These are phyloP conservation scores for Pontederia crassipes DNA, from an alignment of 176 grass and related monocot species.

Conservation along the genomic window DNA sequence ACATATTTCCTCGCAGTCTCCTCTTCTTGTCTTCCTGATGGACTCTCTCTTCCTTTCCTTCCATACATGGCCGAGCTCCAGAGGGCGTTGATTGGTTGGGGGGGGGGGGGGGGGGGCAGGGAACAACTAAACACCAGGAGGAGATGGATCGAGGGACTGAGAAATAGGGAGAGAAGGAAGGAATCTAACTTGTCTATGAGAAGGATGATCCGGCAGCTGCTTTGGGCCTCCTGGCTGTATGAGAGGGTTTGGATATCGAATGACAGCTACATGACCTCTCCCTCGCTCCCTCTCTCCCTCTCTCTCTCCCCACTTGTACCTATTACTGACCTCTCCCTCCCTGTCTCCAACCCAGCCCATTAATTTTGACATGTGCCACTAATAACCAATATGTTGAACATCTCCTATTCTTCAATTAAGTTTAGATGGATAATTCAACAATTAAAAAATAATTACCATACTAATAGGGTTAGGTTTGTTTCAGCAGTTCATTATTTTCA, in stretches of 20 bases:
- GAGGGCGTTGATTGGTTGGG: not conserved
- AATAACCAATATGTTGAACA: not conserved
- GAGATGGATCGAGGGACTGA: too few species aligned
- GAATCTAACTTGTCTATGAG: not conserved
- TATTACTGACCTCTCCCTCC: not conserved
- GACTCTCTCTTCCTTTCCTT: constrained; percentile 19
- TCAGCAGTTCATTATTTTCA: too few species aligned
- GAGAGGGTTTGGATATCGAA: constrained; percentile 6
- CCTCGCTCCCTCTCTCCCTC: not conserved
- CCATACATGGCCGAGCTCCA: not conserved
- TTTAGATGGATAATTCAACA: too few species aligned
- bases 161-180: not conserved
- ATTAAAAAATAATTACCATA: too few species aligned
- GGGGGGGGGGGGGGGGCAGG: not conserved
- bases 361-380: not conserved
- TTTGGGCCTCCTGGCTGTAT: not conserved
- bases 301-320: not conserved
- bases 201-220: not conserved
- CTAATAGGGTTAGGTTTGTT: too few species aligned
- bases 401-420: not conserved
- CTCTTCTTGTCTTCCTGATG: constrained; percentile 21
- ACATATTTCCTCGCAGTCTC: constrained; percentile 1
- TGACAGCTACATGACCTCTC: constrained; percentile 10
- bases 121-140: constrained; percentile 6
- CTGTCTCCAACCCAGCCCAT: constrained; percentile 1